Base-by-base conservation (phyloP, 148 eudicot species). In the Polygonum aviculare region DNA sequence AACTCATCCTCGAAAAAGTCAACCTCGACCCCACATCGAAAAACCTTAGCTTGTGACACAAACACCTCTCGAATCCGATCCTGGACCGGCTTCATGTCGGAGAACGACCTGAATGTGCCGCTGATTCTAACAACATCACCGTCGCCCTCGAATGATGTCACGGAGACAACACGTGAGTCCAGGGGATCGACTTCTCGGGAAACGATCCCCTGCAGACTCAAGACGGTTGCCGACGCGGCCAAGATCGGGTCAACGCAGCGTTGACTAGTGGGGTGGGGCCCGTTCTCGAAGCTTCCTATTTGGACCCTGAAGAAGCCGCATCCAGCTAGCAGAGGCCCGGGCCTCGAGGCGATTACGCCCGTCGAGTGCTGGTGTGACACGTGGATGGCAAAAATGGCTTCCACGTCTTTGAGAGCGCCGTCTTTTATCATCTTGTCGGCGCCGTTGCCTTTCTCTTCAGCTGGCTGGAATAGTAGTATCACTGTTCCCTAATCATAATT, bases 381-480 rank as follows among this genome's bases (percentile, higher is more conserved):
- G 59, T 91, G 97, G 19, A 84, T 72, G 0, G 88, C 92, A 47
- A 91, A 91, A 36, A 91, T 91, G 19, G 97, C 97, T 71, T 90
- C 93, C 9, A 90, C 92, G 18, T 84, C 26, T 62, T 89, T 78
- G 14, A 91, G 80, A 15, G 90, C 97, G 4, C 97, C 97, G 1
- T 88, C 92, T 40, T 21, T 70, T 1, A 91, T 91, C 97, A 91
- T 91, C 77, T 78, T 77, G 75, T 87, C 87, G 18, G 97, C 97
- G 18, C 97, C 97, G 69, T 89, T 90, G 31, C 93, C 93, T n/a
- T 90, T 90, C 82, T 91, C 97, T 60, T 91, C 97, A 71, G 93
- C 97, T 60, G 97, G 97, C 55, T 91, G 97, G 79, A 90, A 91
- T 18, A 91, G 15, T 4, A 91, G 79, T 52, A 89, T 73, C 36